Base-by-base conservation (phyloP, 768 basidiomycete genomes). In the Leccinellum rugosiceps region DNA sequence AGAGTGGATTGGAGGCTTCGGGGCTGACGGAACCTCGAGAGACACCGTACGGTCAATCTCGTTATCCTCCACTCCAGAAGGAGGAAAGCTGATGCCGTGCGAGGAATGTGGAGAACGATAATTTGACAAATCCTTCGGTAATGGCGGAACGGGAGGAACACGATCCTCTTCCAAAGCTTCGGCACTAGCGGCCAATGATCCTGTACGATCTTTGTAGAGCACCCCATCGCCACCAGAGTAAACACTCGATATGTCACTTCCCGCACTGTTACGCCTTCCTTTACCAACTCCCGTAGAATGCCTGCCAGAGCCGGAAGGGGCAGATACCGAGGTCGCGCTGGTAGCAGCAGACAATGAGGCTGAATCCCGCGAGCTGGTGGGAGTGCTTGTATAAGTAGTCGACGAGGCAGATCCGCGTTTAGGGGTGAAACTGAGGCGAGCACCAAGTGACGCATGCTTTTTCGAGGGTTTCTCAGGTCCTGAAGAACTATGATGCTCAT, bases 101-200 rank as follows among this genome's bases (percentile, higher is more conserved):
- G 88, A 80, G 17, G 85, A 80, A 21, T 80, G 74, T 17, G 84
- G 85, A 1, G 88, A 86, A 52, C 84, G 85, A 74, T 85, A 90
- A 21, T 74, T 83, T n/a, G 87, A 85, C 54, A 94, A 72, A 65
- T 94, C 92, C 75, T 97, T 95, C 44, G 94, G 94, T 26, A 97
- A 76, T 35, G 94, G 94, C 34, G 94, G 94, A 4, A 96, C 93
- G 26, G 94, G 94, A 17, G 94, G 94, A n/a, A 97, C 94, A 56
- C 76, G 66, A 57, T 76, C 75, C 63, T 83, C 84, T 56, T 90
- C 88, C 44, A 75, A 71, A 44, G 74, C 72, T 59, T 93, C 90
- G 50, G 78, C 81, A 61, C 80, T 82, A 51, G 75, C 74, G 47
- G 81, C 83, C 55, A 87, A 77, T 23, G 78, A 83, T 52, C 84